A percentile compares a stretch with the other conserved stretches of the same genome.
Evolutionary conservation across 176 grass and related monocot species (phyloP).

Genomic region (Cenchrus fungigraminus): DNA sequence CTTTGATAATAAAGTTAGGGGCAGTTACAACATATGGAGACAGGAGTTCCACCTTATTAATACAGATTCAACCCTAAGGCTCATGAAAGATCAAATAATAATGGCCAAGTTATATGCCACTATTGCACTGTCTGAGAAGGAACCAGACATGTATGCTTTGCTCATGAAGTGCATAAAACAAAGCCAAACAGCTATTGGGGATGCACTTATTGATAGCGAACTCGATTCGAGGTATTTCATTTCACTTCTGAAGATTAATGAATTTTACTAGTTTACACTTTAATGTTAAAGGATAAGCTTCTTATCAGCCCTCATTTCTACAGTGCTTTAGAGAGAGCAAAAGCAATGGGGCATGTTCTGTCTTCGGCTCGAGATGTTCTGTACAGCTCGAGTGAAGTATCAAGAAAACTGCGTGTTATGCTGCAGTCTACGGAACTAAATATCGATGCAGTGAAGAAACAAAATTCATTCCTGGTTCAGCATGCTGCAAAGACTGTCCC

Average conservation of each 20-base stretch:
- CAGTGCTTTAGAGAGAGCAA: slow-evolving; percentile 85
- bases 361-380: slow-evolving; percentile 77
- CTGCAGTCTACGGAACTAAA: slow-evolving; percentile 80
- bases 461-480: slow-evolving; percentile 94
- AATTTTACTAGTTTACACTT: slow-evolving; percentile 12
- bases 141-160: slow-evolving; percentile 56
- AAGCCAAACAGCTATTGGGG: slow-evolving; percentile 57
- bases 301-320: slow-evolving; percentile 43
- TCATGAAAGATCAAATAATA: slow-evolving; percentile 88
- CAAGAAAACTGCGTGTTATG: slow-evolving; percentile 78
- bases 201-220: slow-evolving; percentile 62
- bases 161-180: slow-evolving; percentile 78
- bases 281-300: slow-evolving; percentile 22
- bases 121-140: slow-evolving; percentile 66
- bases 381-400: slow-evolving; percentile 55
- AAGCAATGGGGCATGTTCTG: slow-evolving; percentile 81
- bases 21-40: slow-evolving; percentile 83
- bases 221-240: slow-evolving; percentile 60
- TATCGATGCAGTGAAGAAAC: slow-evolving; percentile 77
- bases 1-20: slow-evolving; percentile 61
- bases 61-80: slow-evolving; percentile 64
- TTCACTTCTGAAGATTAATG: slow-evolving; percentile 31
- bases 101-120: slow-evolving; percentile 86
- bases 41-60: slow-evolving; percentile 54
- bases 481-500: slow-evolving; percentile 95